Evolutionary conservation across 176 grass and related monocot genomes (phyloP), one percentile per base, ranked within the genome.

Genomic region (Pontederia paniculata): DNA sequence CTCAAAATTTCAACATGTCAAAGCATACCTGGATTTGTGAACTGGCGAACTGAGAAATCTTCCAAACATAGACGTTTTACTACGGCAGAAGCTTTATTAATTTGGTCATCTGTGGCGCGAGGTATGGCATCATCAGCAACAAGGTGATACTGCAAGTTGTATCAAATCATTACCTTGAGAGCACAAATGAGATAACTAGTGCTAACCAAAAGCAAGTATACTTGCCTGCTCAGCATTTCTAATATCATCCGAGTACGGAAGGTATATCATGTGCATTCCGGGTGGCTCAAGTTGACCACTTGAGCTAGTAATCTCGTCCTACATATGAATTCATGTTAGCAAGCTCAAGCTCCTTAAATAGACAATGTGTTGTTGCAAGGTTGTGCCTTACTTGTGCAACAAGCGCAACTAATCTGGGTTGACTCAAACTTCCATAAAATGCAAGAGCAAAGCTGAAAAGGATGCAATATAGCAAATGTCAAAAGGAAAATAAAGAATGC

Each of bases 211-310:
- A 57, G 23, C 16, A 63, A 66, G 10, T 48, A 23, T 61, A 3
- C 74, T 71, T 84, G 68, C 86, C 86, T 97, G 79, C 81, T 97
- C 91, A 72, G 74, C 77, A 62, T 77, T 55, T 76, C 91, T 89
- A 62, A 97, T 83, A 79, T 90, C 91, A 74, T 90, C 82, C 0
- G 82, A 97, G 67, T 97, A 97, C 61, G 91, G 91, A 80, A 97
- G 77, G 83, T 84, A 81, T 56, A 97, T 84, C 82, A 97, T 87
- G 64, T 97, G 80, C 80, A 97, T 84, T 80, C 91, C 91, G 65
- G 91, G 83, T 2, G 91, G 80, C 58, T 87, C 86, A 47, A 70
- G 68, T 81, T 97, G 91, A 71, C 60, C 60, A 23, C 74, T 66
- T 54, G 83, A 83, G 69, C 68, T 84, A 69, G 62, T 63, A 69